phyloP scores from a whole-genome alignment of 2,329 filamentous ascomycete genomes.

The Metarhizium album region DNA sequence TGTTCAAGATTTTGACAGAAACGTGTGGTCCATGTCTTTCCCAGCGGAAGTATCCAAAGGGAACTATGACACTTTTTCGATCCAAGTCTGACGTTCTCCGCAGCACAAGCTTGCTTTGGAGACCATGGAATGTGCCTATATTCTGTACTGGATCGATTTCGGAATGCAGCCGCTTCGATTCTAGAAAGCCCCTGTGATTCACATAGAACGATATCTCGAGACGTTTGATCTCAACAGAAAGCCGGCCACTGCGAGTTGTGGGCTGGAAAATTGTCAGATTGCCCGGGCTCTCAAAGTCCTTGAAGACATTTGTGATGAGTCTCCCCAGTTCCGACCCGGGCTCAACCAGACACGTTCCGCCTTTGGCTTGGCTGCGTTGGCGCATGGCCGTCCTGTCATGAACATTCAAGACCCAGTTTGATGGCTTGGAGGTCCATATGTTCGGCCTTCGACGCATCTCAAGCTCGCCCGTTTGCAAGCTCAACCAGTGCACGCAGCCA shows the following conservation, averaged over 20 bases:
- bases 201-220: slow-evolving; percentile 45
- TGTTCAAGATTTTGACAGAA: not conserved
- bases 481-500: slow-evolving; percentile 49
- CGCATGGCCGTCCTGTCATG: slow-evolving; percentile 8
- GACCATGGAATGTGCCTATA: slow-evolving; percentile 47
- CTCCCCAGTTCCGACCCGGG: slow-evolving; percentile 31
- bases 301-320: slow-evolving; percentile 33
- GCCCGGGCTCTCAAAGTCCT: slow-evolving; percentile 20
- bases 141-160: slow-evolving; percentile 49
- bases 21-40: slow-evolving; percentile 30
- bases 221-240: slow-evolving; percentile 39
- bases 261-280: slow-evolving; percentile 28
- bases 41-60: slow-evolving; percentile 29
- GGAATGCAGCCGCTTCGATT: slow-evolving; percentile 36
- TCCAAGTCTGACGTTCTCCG: slow-evolving; percentile 27
- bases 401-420: slow-evolving; percentile 26
- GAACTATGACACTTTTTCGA: slow-evolving; percentile 42
- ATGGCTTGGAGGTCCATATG: slow-evolving; percentile 16
- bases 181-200: slow-evolving; percentile 28
- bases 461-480: slow-evolving; percentile 28
- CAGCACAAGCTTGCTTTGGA: slow-evolving; percentile 47
- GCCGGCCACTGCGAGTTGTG: not conserved
- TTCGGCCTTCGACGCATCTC: slow-evolving; percentile 38
- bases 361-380: not conserved
- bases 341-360: slow-evolving; percentile 30